Evolutionary conservation across 208 protist genomes (phyloP), one percentile per base, ranked within the genome.

Genomic region (Leishmania gerbilli): DNA sequence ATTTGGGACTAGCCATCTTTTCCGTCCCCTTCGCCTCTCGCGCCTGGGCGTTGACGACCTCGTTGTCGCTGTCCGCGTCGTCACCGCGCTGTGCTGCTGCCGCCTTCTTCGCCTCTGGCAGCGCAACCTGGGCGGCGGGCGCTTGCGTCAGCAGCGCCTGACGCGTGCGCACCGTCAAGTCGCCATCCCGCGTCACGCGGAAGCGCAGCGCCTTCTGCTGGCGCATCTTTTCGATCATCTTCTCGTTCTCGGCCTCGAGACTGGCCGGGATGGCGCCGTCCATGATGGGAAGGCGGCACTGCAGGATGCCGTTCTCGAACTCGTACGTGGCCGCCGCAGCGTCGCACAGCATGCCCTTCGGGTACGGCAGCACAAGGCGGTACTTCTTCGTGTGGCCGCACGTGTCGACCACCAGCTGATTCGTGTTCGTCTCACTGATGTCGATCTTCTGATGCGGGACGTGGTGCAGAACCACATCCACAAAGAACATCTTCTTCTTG

Each of bases 391-490:
- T 96, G 85, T 95, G 89, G 67, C 78, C 84, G 56, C 83, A 82
- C 27, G 93, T 96, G 85, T 98, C 91, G 42, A 98, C 91, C 24
- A 95, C 88, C 31, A 98, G 84, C 51, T 68, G 81, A 13, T 75
- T 75, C 2, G 69, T 71, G 53, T 76, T 95, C 11, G 91, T 96
- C 83, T 91, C 91, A 42, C 78, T 87, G 53, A 98, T 80, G 76
- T 96, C 84, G 45, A 98, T 93, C 67, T 93, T 91, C 69, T 85
- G 77, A 21, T 84, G 74, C 37, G 95, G 95, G n/a, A 98, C 82
- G 81, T 93, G 89, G 80, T 95, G 93, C 65, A 98, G 88, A 49
- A 88, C 86, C 2, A 98, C 95, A 71, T 95, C 86, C 40, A 98
- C 87, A 15, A 90, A 86, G 15, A 96, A 72, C 67, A 93, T 83